Evolutionary conservation across 768 basidiomycete species (phyloP).

Genomic region (Holtermanniella nyarrowii): DNA sequence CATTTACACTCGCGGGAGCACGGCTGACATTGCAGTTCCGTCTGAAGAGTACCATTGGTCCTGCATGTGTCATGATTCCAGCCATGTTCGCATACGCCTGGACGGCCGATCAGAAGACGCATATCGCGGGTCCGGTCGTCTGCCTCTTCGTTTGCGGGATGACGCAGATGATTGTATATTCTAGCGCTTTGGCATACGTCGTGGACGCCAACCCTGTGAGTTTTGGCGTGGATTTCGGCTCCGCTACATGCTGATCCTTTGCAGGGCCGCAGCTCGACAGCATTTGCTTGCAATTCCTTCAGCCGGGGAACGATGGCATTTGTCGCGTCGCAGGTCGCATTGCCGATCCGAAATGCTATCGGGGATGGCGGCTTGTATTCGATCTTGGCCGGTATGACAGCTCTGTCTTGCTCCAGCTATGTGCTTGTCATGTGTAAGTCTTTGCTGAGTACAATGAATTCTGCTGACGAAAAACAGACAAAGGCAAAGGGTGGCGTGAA

Average conservation of each 20-base stretch:
- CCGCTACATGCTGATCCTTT: neutral
- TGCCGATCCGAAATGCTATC: constrained; percentile 59
- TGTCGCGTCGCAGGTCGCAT: constrained; percentile 59
- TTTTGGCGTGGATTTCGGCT: neutral
- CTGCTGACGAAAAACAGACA: neutral
- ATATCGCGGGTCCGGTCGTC: constrained; percentile 60
- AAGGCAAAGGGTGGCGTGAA: neutral
- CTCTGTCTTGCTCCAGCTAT: neutral
- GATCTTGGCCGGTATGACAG: constrained; percentile 44
- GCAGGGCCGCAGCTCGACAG: constrained; percentile 60
- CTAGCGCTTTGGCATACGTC: constrained; percentile 67
- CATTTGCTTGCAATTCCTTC: constrained; percentile 61
- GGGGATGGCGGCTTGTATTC: constrained; percentile 77
- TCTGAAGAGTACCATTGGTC: constrained; percentile 50
- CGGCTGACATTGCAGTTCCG: constrained; percentile 60
- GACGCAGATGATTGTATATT: constrained; percentile 60
- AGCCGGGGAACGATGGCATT: constrained; percentile 64
- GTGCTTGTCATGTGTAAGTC: neutral
- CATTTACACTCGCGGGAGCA: neutral
- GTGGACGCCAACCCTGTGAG: constrained; percentile 63
- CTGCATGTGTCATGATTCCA: constrained; percentile 44
- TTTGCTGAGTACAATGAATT: neutral
- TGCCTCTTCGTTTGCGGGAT: constrained; percentile 65
- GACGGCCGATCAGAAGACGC: constrained; percentile 55
- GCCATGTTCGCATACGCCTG: constrained; percentile 62